Conservation (phyloP, 805 yeast genomes). For the Cephaloascus fragrans region DNA sequence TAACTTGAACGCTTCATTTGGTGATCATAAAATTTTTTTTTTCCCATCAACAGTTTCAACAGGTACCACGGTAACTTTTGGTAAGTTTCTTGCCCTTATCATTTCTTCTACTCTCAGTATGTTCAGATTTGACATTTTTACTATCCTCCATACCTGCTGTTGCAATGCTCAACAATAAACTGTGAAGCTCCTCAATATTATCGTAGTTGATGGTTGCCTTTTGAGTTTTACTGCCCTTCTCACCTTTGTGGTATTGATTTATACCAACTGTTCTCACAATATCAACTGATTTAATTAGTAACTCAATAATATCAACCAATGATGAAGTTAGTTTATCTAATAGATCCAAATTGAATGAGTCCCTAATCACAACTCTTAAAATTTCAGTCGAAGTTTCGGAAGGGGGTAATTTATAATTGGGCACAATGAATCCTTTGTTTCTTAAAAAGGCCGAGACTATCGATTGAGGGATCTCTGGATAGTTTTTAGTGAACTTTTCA, state of each 20-base stretch:
- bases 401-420: slow-evolving; percentile 80
- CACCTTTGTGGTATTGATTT: background rate
- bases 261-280: slow-evolving; percentile 17
- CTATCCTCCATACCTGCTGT: slow-evolving; percentile 21
- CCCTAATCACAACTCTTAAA: slow-evolving; percentile 75
- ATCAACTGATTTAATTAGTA: slow-evolving; percentile 38
- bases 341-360: slow-evolving; percentile 51
- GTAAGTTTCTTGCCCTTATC: background rate
- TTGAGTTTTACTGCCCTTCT: background rate
- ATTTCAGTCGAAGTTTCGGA: slow-evolving; percentile 50
- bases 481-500: slow-evolving; percentile 40
- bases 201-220: background rate
- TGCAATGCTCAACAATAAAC: slow-evolving; percentile 25
- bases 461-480: slow-evolving; percentile 79
- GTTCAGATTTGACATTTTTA: background rate
- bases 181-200: slow-evolving; percentile 13
- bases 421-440: slow-evolving; percentile 77
- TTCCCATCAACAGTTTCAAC: background rate
- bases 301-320: slow-evolving; percentile 40
- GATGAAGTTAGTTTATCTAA: slow-evolving; percentile 58
- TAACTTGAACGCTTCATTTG: too few species aligned
- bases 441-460: slow-evolving; percentile 65
- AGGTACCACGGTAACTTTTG: background rate
- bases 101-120: background rate
- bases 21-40: too few species aligned